Evolutionary conservation across 225 moss, liverwort and hornwort genomes (phyloP), one percentile per base, ranked within the genome.

Genomic region (Pseudoscleropodium purum): DNA sequence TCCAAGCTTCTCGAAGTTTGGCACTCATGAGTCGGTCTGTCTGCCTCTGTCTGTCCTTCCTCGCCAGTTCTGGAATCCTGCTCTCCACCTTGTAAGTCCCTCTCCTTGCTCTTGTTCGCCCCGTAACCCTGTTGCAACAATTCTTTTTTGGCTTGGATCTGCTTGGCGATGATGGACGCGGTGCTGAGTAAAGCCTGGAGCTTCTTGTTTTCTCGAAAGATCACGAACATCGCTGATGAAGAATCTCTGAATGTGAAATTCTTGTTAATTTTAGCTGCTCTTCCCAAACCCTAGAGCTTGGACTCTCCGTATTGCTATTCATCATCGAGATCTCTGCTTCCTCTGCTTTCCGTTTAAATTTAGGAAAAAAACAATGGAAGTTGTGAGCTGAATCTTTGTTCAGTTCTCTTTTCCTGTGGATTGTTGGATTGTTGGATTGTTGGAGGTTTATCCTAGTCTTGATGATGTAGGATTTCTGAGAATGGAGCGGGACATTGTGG

Each of bases 141-240:
- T 11, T 8, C 9, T 23, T 33, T 23, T 39, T 14, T 29, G 75
- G 43, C 64, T 66, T 87, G 47, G 45, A 68, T 81, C 69, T 45
- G 74, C 47, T 19, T 51, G 5, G 31, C 36, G 61, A 84, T 41
- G 85, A 93, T 93, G 93, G 91, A 94, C 60, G 59, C 85, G 21
- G 64, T 94, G 39, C 74, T 95, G 51, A 83, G 87, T 5, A 94
- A 92, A 78, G 92, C 93, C 18, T 92, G 94, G 77, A 87, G 95
- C 65, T 92, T 90, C 68, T 75, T 93, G 75, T 93, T 95, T 69
- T 52, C 92, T 70, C 87, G 89, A 56, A 92, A 94, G 37, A 92
- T 91, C n/a, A 56, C 64, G 2, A 88, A 90, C 57, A 87, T 92
- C 25, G 93, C 90, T 19, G 94, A 92, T 86, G 94, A 92, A 90